Evolutionary conservation across 108 stramenopile species (phyloP), one percentile per base, ranked within the genome.

Genomic region (Bacterosira constricta): DNA sequence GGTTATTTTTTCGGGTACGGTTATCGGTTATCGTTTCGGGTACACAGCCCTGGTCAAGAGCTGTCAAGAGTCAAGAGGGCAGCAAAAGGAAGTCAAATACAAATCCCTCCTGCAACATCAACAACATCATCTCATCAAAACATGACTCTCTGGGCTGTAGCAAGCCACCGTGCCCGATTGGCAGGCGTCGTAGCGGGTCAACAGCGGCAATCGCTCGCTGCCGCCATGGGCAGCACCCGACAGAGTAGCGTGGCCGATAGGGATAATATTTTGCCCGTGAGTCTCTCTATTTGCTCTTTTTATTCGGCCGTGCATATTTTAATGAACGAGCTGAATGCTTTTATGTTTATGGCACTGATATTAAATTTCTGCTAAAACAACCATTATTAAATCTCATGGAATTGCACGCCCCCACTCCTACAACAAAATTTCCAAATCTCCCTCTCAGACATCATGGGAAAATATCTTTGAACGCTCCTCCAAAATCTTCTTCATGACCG

Each of bases 401-500:
- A 34, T 25, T 31, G 32, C 49, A 36, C 34, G 15, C 18, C 32
- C 35, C 45, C 18, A 53, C n/a, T 38, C 18, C 36, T 37, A 36
- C 57, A 20, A 17, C 35, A 66, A n/a, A 26, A 49, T 35, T 15
- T 18, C 7, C 20, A 53, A 39, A 45, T 30, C 15, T 15, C 26
- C 51, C n/a, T n/a, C 12, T 29, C 54, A 93, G 90, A 93, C 90
- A 31, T 85, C 92, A 9, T 93, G 88, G 87, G 79, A 83, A 71
- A 86, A 87, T 34, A 85, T 93, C 50, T 87, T 94, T 34, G 93
- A 94, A 55, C 85, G 89, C 29, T 90, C 94, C 63, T 86, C 91
- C 39, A 77, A 89, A 67, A 88, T 93, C 67, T 94, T 97, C 79
- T 97, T 97, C 80, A 55, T 97, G 68, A 95, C 96, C 35, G 94